These are phyloP conservation scores for Fusarium brachygibbosum DNA, from an alignment of 2,329 filamentous ascomycete genomes.

Conservation along the genomic window DNA sequence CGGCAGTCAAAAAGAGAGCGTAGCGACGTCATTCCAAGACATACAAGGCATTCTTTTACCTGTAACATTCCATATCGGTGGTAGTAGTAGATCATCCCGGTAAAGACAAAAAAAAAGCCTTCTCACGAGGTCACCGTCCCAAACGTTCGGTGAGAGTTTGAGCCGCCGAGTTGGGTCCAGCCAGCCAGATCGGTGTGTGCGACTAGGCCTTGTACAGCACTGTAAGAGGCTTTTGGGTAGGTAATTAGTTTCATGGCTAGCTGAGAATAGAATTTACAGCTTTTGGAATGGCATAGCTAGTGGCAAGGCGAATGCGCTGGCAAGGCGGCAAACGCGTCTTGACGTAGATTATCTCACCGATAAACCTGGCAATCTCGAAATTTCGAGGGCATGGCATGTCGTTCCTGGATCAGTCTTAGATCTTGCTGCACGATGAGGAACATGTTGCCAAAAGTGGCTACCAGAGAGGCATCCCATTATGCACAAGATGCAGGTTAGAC, in stretches of 20 bases:
- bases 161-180: constrained; percentile 29
- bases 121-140: constrained; percentile 38
- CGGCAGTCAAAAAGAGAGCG: constrained; percentile 21
- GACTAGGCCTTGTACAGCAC: constrained; percentile 16
- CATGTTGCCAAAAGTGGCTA: constrained; percentile 43
- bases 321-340: constrained; percentile 45
- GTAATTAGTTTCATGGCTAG: constrained; percentile 27
- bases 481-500: constrained; percentile 3
- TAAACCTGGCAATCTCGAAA: constrained; percentile 17
- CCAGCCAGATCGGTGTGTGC: constrained; percentile 23
- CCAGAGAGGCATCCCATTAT: constrained; percentile 47
- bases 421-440: constrained; percentile 42
- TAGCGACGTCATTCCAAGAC: constrained; percentile 40
- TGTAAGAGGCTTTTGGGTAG: not conserved
- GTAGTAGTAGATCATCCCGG: not conserved
- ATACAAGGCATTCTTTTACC: constrained; percentile 34
- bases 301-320: constrained; percentile 48
- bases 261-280: constrained; percentile 45
- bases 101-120: not conserved
- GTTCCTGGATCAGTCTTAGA: constrained; percentile 43
- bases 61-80: constrained; percentile 6
- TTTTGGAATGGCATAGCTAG: constrained; percentile 13
- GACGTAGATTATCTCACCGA: constrained; percentile 27
- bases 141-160: constrained; percentile 38
- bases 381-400: constrained; percentile 4